Conservation (phyloP, 2,329 filamentous ascomycete species). For the Claviceps sp. region DNA sequence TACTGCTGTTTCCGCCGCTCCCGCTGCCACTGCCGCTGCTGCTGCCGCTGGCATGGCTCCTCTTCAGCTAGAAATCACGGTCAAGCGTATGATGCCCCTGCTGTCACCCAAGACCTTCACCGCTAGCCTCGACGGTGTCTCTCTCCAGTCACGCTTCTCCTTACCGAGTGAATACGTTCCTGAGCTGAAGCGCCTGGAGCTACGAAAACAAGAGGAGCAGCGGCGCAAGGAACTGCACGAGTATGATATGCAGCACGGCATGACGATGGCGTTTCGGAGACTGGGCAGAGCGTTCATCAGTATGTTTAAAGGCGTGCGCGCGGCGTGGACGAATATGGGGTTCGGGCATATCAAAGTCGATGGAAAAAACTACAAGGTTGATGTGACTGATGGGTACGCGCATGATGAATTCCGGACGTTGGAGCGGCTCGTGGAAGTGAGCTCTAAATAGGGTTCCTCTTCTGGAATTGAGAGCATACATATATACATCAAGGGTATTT, state of each 20-base stretch:
- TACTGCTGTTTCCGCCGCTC: neutral
- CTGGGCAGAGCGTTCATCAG: constrained; percentile 26
- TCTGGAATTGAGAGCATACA: neutral
- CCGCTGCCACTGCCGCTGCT: constrained; percentile 1
- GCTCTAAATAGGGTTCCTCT: neutral
- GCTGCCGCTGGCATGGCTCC: constrained; percentile 7
- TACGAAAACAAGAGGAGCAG: constrained; percentile 23
- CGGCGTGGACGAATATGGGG: constrained; percentile 42
- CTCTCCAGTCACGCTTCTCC: constrained; percentile 24
- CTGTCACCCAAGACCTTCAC: constrained; percentile 29
- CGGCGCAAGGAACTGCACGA: constrained; percentile 27
- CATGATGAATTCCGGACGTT: constrained; percentile 45
- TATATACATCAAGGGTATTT: no score
- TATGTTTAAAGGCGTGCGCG: constrained; percentile 31
- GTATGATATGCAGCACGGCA: constrained; percentile 40
- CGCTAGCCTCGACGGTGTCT: constrained; percentile 20
- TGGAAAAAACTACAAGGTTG: constrained; percentile 40
- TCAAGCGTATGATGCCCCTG: constrained; percentile 36
- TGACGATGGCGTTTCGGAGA: constrained; percentile 45
- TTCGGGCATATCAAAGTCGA: constrained; percentile 38
- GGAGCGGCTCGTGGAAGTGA: constrained; percentile 34
- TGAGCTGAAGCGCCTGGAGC: constrained; percentile 18
- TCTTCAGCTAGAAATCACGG: constrained; percentile 39
- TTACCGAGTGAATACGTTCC: constrained; percentile 25
- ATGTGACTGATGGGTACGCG: constrained; percentile 42